Base-by-base conservation (phyloP, 2,329 filamentous ascomycete species). In the Pseudophaeomoniella oleicola region DNA sequence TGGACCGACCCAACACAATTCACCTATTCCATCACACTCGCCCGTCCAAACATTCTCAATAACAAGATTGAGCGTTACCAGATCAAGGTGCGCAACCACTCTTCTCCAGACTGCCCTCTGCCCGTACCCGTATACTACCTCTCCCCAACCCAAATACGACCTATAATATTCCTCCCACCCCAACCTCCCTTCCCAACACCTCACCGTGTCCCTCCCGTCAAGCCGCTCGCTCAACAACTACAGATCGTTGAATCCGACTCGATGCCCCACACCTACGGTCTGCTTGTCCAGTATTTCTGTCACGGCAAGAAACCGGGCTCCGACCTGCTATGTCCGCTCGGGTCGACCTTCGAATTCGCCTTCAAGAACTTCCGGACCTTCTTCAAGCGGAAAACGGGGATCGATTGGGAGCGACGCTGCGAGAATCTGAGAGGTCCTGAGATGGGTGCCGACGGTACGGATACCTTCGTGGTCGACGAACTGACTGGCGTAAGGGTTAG, bases 211-310 rank as follows among this genome's bases (percentile, higher is more conserved):
- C 43, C 37, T 22, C 46, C 48, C 42, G 36, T 46, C 37, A 39
- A 46, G 30, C 44, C 43, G 39, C 42, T 41, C 47, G 43, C 43
- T 42, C 29, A 45, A 40, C 35, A 37, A 34, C 39, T 51, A 18
- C 43, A 85, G 78, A 63, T 87, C 35, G 82, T 75, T 58, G 73
- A 84, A 53, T 79, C 76, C 4, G 65, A 72, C 41, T 59, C 66
- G 9, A 56, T 58, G 11, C 78, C 78, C 0, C 62, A 60, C 40
- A 66, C 71, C 0, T 86, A 83, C 57, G 69, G 67, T 44, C 71
- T 73, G 32, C 70, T 70, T 5, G 66, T 64, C 33, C 71, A 71
- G 37, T 59, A 60, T 39, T 56, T 47, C 18, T 51, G 55, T 2
- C n/a, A 27, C 22, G 39, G 44, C 3, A 55, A 56, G 1, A 50